Evolutionary conservation across 2,329 filamentous ascomycete species (phyloP).

Genomic region (Aspergillus unguis): DNA sequence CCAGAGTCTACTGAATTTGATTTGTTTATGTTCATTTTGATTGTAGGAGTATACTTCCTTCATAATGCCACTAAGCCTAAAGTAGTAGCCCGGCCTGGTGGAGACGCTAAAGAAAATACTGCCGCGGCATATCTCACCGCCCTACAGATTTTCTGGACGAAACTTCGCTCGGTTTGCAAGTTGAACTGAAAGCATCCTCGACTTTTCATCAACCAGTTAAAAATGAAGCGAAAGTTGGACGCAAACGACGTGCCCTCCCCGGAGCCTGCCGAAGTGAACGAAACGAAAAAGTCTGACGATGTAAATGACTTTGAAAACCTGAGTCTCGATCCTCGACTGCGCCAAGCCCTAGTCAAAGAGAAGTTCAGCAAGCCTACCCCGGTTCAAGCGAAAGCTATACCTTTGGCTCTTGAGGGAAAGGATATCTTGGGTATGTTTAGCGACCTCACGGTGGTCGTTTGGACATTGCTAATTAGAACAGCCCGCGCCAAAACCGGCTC

Average conservation of each 20-base stretch:
- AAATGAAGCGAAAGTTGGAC: slow-evolving; percentile 52
- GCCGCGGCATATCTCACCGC: slow-evolving; percentile 33
- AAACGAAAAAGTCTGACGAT: slow-evolving; percentile 28
- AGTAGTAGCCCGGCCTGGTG: neutral
- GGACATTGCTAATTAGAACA: slow-evolving; percentile 26
- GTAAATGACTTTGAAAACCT: slow-evolving; percentile 70
- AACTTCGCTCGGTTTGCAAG: slow-evolving; percentile 25
- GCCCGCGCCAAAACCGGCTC: slow-evolving; percentile 93
- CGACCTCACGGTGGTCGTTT: neutral
- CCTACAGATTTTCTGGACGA: slow-evolving; percentile 28
- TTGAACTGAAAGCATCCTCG: neutral
- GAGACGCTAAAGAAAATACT: slow-evolving; percentile 16
- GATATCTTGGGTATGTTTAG: slow-evolving; percentile 65
- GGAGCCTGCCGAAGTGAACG: slow-evolving; percentile 26
- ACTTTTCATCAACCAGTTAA: slow-evolving; percentile 3
- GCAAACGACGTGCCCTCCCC: slow-evolving; percentile 46
- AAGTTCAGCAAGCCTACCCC: slow-evolving; percentile 83
- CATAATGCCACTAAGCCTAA: neutral
- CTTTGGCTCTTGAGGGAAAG: slow-evolving; percentile 78
- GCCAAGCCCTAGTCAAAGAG: slow-evolving; percentile 81
- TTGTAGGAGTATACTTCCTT: neutral
- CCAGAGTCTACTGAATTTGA: neutral
- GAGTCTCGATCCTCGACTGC: slow-evolving; percentile 75
- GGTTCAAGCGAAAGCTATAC: slow-evolving; percentile 83
- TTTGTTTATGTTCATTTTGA: neutral